A percentile compares a stretch with the other conserved stretches of the same genome.
Evolutionary conservation across 768 basidiomycete genomes (phyloP).

Genomic region (Rhodotorula kratochvilovae): DNA sequence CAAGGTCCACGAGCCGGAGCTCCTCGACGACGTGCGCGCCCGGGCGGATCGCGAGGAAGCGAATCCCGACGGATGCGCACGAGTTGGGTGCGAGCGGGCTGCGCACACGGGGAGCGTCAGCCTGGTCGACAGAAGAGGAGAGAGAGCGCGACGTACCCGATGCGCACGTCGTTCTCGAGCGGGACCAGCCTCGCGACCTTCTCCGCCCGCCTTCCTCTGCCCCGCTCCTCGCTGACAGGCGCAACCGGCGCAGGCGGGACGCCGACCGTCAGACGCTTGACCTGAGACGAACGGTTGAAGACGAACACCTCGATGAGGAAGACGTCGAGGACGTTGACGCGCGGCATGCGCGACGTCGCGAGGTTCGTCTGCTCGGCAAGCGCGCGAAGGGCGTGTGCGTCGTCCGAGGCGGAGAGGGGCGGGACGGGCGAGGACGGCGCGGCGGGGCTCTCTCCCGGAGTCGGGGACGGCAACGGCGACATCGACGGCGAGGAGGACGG

Average conservation of each 20-base stretch:
- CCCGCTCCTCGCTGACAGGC: neutral
- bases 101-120: neutral
- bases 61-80: constrained; percentile 19
- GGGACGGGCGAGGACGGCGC: constrained; percentile 6
- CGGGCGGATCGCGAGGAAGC: constrained; percentile 38
- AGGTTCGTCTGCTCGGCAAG: neutral
- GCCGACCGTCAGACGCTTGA: constrained; percentile 16
- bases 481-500: neutral
- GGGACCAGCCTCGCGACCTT: constrained; percentile 9
- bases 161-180: constrained; percentile 35
- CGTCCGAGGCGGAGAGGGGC: neutral
- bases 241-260: constrained; percentile 4
- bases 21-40: constrained; percentile 31
- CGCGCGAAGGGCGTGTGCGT: neutral
- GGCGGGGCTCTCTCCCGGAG: no score
- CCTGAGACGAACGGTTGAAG: constrained; percentile 14
- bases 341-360: constrained; percentile 25
- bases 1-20: constrained; percentile 11
- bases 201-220: neutral
- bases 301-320: constrained; percentile 36
- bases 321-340: constrained; percentile 31
- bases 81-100: constrained; percentile 29
- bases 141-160: constrained; percentile 35
- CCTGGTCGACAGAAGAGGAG: no score
- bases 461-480: neutral